Base-by-base conservation (phyloP, 106 monocot species). In the Dioscorea alata region DNA sequence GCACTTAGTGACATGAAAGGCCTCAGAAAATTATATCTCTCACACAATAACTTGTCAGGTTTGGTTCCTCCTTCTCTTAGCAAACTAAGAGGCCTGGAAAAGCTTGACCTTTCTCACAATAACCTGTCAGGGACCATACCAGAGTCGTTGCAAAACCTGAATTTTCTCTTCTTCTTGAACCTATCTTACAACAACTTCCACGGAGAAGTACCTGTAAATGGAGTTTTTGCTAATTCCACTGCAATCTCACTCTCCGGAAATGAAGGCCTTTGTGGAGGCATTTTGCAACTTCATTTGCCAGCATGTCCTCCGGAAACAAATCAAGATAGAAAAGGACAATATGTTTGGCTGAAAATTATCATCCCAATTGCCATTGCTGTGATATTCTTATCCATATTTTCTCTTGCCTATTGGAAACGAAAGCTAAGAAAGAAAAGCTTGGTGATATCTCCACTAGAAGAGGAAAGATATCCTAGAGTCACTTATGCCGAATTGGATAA, bases 401-500 rank as follows among this genome's bases (percentile, higher is more conserved):
- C 34, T 34, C 34, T 34, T 34, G 34, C 7, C 7, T 7, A 34
- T 34, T 7, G 34, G 34, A 34, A 34, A 7, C 34, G 34, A 34
- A 34, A 34, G 34, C 4, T 4, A 34, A 34, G 34, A 34, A 34
- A 34, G 34, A 34, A 34, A 33, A 17, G 4, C 4, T 61, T 31
- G 4, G 14, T 2, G 4, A 21, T 31, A 8, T 33, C 24, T 28
- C 13, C 32, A 9, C 12, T 61, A 34, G 34, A 34, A 17, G 61
- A 32, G 61, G 13, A 25, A 4, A 6, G 21, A 61, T 33, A 14
- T 13, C 32, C 28, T 64, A 65, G 33, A 52, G 57, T 74, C 33
- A 76, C 86, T 56, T 76, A 83, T 31, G 33, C 3, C n/a, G 83
- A 83, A 23, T 67, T 86, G 16, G 61, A 60, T 0, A 82, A 65